Evolutionary conservation across 2,329 filamentous ascomycete species (phyloP), one percentile per base, ranked within the genome.

Genomic region (Mollisiaceae sp.): DNA sequence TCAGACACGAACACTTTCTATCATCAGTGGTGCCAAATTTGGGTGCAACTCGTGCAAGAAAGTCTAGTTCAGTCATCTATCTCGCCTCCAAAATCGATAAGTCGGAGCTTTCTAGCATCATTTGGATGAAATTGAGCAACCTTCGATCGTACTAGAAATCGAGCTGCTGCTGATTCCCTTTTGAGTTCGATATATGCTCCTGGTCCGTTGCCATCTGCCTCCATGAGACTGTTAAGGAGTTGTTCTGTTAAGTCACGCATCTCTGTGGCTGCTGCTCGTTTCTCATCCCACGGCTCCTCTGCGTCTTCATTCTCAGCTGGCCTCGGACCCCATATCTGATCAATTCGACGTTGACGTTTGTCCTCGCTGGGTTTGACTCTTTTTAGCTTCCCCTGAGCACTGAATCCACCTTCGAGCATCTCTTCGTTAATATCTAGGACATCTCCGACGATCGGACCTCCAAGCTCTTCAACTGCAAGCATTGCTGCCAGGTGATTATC

Each of bases 401-500:
- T 89, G 75, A 89, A 89, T 1, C 86, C 87, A 9, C 82, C 84
- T 5, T 82, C 83, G 6, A 89, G 78, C 68, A 85, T 85, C 54
- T 90, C 84, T 9, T 84, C 71, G 81, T 88, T 78, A 79, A 91
- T 73, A 76, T 91, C 87, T 74, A 90, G 82, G 71, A 89, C 82
- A 70, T 92, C 90, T 3, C 93, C 91, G 0, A 94, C 91, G 12
- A 93, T 89, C 0, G 93, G 92, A 0, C 93, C 92, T 8, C 93
- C 93, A 1, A 94, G 82, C 73, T 93, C 91, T 78, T 96, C 93
- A 0, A 91, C 91, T 8, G 92, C 92, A 52, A 97, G 82, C 87
- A 94, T 91, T 2, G 85, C 79, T 1, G 91, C 90, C 0, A 97
- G 82, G 47, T 87, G 84, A 52, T 86, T 80, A 67, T 91, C 86